Evolutionary conservation across 2,329 filamentous ascomycete species (phyloP).

Genomic region (Xylariaceae sp.): DNA sequence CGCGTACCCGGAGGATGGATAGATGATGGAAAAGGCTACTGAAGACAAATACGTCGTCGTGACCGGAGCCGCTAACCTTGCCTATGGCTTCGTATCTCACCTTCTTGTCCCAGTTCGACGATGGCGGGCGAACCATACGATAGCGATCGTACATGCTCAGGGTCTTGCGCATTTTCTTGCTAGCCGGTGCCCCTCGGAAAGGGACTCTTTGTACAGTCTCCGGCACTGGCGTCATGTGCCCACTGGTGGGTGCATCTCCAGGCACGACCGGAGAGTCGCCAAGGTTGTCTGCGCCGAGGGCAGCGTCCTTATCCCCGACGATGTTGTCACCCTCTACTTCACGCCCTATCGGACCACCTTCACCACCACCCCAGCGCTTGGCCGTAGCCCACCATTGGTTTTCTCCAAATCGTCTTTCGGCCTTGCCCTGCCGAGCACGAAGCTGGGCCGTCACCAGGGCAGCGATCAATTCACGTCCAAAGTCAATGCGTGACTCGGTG

Average conservation of each 20-base stretch:
- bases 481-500: constrained; percentile 56
- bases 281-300: background rate
- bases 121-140: constrained; percentile 54
- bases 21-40: constrained; percentile 59
- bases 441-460: constrained; percentile 60
- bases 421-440: constrained; percentile 51
- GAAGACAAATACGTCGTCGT: constrained; percentile 58
- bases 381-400: constrained; percentile 57
- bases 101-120: constrained; percentile 56
- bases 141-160: constrained; percentile 58
- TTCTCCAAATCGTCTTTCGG: constrained; percentile 52
- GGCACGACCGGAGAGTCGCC: background rate
- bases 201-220: constrained; percentile 15
- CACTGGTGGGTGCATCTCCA: constrained; percentile 2
- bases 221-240: constrained; percentile 1
- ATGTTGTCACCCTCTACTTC: constrained; percentile 47
- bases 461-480: constrained; percentile 56
- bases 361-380: constrained; percentile 58
- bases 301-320: constrained; percentile 41
- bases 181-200: constrained; percentile 27
- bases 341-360: constrained; percentile 57
- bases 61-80: constrained; percentile 39
- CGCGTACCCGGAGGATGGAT: constrained; percentile 52
- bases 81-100: constrained; percentile 54
- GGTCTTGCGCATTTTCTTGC: constrained; percentile 49